phyloP scores from a whole-genome alignment of 768 basidiomycete species.

The Tulasnella calospora region DNA sequence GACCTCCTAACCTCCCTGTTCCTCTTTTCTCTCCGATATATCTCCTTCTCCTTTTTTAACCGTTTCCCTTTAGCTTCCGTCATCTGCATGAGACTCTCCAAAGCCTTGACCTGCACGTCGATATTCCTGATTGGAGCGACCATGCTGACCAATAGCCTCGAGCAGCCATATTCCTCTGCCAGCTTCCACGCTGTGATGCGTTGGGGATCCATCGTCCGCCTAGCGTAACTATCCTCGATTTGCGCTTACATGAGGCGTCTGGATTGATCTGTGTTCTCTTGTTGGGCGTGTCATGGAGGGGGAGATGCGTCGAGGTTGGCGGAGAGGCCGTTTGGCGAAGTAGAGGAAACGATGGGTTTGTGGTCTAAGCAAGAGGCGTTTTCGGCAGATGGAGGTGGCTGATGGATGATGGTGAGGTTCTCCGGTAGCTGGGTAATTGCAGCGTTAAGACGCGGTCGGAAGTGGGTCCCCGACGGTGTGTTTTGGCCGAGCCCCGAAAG shows the following conservation, averaged over 20 bases:
- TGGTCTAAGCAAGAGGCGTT: conserved; percentile 64
- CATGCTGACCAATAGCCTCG: conserved; percentile 58
- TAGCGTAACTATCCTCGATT: conserved; percentile 52
- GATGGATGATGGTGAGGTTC: conserved; percentile 68
- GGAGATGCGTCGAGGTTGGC: neutral
- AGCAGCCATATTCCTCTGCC: conserved; percentile 73
- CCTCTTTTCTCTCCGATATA: conserved; percentile 66
- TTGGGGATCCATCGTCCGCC: conserved; percentile 54
- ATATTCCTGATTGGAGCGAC: conserved; percentile 57
- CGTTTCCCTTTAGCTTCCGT: conserved; percentile 46
- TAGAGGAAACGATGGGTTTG: conserved; percentile 66
- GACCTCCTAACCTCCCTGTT: conserved; percentile 62
- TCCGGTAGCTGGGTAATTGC: conserved; percentile 38
- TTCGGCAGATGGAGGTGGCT: conserved; percentile 77
- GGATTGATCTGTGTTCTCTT: conserved; percentile 31
- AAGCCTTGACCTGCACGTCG: conserved; percentile 4
- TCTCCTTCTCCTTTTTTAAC: conserved; percentile 43
- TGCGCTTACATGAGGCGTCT: conserved; percentile 49
- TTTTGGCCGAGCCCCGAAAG: conserved; percentile 32
- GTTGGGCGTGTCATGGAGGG: conserved; percentile 32
- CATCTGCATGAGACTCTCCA: conserved; percentile 35
- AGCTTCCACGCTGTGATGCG: conserved; percentile 59
- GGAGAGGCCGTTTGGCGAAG: conserved; percentile 41
- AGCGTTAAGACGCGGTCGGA: conserved; percentile 29
- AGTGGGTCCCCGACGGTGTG: conserved; percentile 36